phyloP scores from a whole-genome alignment of 108 stramenopile species.

The Parmales sp. region DNA sequence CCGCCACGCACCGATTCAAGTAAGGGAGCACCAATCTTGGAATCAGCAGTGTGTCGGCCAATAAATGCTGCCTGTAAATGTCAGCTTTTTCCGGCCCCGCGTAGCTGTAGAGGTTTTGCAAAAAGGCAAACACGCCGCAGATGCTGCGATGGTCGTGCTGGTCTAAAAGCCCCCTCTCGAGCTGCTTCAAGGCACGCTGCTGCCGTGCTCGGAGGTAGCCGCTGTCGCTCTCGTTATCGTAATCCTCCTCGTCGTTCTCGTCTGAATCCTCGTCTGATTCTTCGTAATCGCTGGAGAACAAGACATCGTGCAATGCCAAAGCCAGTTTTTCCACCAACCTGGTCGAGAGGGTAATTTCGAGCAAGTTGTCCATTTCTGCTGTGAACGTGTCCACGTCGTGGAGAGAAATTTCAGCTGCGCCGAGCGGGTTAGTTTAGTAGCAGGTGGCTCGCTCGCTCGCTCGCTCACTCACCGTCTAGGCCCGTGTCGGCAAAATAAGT shows the following conservation, averaged over 20 bases:
- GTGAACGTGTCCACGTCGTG: conserved; percentile 28
- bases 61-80: conserved; percentile 31
- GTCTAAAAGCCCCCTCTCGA: conserved; percentile 15
- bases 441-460: too few species aligned
- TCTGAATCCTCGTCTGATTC: background rate
- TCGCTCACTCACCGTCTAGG: too few species aligned
- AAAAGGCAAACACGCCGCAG: conserved; percentile 29
- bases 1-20: conserved; percentile 33
- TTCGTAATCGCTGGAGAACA: conserved; percentile 20
- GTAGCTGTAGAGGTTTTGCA: conserved; percentile 47
- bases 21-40: conserved; percentile 41
- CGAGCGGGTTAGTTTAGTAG: background rate
- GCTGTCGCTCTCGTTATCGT: background rate
- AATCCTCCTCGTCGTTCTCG: background rate
- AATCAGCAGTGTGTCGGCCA: conserved; percentile 38
- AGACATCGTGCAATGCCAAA: conserved; percentile 33
- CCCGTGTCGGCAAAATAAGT: conserved; percentile 29
- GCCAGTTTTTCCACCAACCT: conserved; percentile 41
- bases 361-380: conserved; percentile 33
- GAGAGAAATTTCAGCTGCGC: background rate
- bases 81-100: conserved; percentile 21
- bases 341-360: conserved; percentile 34
- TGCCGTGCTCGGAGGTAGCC: too few species aligned
- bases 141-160: conserved; percentile 23
- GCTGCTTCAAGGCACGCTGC: background rate